Evolutionary conservation across 106 monocot genomes (phyloP).

Genomic region (Hemerocallis citrina): DNA sequence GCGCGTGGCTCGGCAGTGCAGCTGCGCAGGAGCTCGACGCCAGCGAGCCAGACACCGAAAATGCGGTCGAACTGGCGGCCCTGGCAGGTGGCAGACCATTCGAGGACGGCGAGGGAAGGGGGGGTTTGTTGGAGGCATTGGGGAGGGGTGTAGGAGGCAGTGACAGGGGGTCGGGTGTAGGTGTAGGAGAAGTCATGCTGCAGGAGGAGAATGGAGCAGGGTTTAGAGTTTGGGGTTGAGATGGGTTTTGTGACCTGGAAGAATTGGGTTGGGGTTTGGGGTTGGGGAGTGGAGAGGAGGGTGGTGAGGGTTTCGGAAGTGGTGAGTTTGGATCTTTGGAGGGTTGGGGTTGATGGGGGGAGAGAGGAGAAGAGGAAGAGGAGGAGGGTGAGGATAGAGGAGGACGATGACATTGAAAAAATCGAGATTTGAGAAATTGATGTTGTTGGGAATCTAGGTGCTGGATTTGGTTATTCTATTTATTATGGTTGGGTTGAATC

Average conservation of each 20-base stretch:
- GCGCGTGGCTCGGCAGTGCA: conserved; percentile 91
- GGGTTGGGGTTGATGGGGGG: neutral
- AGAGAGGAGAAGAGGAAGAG: neutral
- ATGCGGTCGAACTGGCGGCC: conserved; percentile 95
- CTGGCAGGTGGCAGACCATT: conserved; percentile 59
- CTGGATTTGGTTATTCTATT: too few relatives aligned
- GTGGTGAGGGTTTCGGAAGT: neutral
- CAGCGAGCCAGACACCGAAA: conserved; percentile 80
- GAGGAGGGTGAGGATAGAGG: conserved; percentile 4
- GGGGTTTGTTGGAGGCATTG: neutral
- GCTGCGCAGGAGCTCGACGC: conserved; percentile 86
- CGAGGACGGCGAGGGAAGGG: conserved; percentile 54
- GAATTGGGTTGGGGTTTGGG: conserved; percentile 28
- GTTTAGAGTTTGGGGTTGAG: conserved; percentile 8
- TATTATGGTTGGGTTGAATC: too few relatives aligned
- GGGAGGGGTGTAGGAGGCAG: conserved; percentile 36
- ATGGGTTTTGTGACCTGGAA: conserved; percentile 56
- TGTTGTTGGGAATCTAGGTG: too few relatives aligned
- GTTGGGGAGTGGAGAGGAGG: neutral
- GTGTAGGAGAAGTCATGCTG: conserved; percentile 55
- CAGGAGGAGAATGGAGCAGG: conserved; percentile 55
- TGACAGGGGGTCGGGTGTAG: conserved; percentile 36
- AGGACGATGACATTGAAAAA: neutral
- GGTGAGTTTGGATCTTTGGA: neutral
- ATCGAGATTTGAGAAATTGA: too few relatives aligned